Percentiles rank a stretch among this genome's conserved stretches.
These are phyloP conservation scores for Zalaria sp. DNA, from an alignment of 2,329 filamentous ascomycete genomes.

Conservation along the genomic window DNA sequence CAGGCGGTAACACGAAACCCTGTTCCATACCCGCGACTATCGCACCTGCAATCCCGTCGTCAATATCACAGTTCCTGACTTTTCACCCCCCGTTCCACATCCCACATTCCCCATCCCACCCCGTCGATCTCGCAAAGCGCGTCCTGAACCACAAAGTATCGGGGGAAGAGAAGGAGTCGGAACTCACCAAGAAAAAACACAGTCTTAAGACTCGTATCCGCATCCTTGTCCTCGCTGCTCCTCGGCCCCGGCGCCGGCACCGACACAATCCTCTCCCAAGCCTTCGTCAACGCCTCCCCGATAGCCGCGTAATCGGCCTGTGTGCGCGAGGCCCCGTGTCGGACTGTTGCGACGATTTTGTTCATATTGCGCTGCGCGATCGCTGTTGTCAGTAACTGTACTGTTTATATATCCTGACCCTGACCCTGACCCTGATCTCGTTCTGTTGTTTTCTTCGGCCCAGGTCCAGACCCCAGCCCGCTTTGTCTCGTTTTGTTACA, in stretches of 20 bases:
- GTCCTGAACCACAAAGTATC: too few species aligned
- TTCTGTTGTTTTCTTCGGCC: not conserved
- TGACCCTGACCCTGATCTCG: too few species aligned
- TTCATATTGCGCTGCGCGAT: constrained; percentile 11
- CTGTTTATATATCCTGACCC: too few species aligned
- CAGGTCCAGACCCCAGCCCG: not conserved
- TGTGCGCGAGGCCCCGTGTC: constrained; percentile 17
- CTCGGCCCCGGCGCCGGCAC: constrained; percentile 3
- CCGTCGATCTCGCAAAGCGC: too few species aligned
- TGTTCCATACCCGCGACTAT: constrained; percentile 18
- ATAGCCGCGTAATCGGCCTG: constrained; percentile 17
- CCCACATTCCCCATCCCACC: not conserved
- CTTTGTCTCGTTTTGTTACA: too few species aligned
- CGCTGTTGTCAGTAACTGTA: not conserved
- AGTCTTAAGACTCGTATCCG: constrained; percentile 11
- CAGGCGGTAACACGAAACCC: constrained; percentile 15
- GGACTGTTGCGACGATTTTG: constrained; percentile 20
- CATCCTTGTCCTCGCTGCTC: constrained; percentile 5
- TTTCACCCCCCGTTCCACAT: not conserved
- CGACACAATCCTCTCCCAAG: constrained; percentile 17
- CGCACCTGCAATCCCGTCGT: constrained; percentile 8
- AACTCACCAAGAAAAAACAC: constrained; percentile 6
- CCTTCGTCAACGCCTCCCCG: constrained; percentile 9
- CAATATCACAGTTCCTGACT: constrained; percentile 6
- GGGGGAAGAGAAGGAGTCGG: not conserved